A percentile compares a stretch with the other conserved stretches of the same genome.
These are phyloP conservation scores for Chlamydomonas asymmetrica DNA, from an alignment of 139 green algal species.

Conservation along the genomic window DNA sequence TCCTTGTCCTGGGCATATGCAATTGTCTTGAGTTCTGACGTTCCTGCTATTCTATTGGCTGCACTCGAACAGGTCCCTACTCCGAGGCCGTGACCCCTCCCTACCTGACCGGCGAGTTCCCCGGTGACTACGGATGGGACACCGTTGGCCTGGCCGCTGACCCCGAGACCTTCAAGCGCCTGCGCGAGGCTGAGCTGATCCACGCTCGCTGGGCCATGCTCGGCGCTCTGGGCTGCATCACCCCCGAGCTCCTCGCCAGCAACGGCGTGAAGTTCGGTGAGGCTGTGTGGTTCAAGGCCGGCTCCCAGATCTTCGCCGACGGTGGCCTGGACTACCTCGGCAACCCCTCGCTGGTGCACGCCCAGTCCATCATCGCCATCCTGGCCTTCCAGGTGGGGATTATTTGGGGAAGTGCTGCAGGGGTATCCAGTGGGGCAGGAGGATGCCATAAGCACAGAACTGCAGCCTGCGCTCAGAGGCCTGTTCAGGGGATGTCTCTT, in stretches of 20 bases:
- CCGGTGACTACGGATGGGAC: conserved; percentile 95
- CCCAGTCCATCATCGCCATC: conserved; percentile 93
- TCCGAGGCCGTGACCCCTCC: conserved; percentile 27
- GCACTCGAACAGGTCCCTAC: conserved; percentile 15
- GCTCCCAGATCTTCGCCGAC: conserved; percentile 88
- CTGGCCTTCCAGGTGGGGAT: conserved; percentile 81
- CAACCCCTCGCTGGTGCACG: conserved; percentile 92
- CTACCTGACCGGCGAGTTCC: conserved; percentile 85
- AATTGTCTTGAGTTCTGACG: too few relatives aligned
- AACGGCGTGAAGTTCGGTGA: conserved; percentile 70
- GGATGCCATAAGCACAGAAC: too few relatives aligned
- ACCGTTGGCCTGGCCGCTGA: conserved; percentile 91
- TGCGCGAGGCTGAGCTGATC: conserved; percentile 85
- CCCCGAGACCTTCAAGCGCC: conserved; percentile 68
- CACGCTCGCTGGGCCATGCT: conserved; percentile 94
- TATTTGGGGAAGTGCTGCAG: too few relatives aligned
- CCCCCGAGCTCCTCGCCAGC: conserved; percentile 50
- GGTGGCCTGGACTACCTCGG: conserved; percentile 93
- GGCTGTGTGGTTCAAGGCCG: conserved; percentile 96
- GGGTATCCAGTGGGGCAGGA: too few relatives aligned
- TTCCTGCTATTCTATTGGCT: too few relatives aligned
- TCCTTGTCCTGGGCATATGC: too few relatives aligned
- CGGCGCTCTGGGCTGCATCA: conserved; percentile 79
- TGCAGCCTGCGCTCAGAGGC: too few relatives aligned
- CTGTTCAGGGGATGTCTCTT: too few relatives aligned